phyloP scores from a whole-genome alignment of 805 yeast species.

The Candida namnaoensis region DNA sequence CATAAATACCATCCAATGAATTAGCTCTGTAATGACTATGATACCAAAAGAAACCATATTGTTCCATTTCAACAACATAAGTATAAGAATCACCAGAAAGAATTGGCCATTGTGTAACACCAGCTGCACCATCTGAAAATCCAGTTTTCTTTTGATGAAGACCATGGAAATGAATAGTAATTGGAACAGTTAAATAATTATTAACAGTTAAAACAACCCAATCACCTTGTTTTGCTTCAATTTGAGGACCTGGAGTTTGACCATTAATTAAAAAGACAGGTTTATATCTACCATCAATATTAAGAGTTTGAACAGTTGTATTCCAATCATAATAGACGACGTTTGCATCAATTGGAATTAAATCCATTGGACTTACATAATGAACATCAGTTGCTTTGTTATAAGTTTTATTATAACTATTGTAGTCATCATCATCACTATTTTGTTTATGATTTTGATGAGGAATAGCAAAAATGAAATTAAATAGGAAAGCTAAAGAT shows the following conservation, averaged over 20 bases:
- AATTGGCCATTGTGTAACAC: conserved; percentile 36
- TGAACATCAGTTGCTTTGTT: too few relatives aligned
- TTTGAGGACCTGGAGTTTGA: conserved; percentile 37
- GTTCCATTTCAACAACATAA: conserved; percentile 27
- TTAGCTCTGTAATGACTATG: conserved; percentile 38
- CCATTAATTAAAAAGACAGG: conserved; percentile 31
- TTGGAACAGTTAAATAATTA: conserved; percentile 26
- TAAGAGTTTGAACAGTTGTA: conserved; percentile 1
- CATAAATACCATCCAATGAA: conserved; percentile 32
- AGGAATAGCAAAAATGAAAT: too few relatives aligned
- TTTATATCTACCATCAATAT: conserved; percentile 27
- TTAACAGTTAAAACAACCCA: conserved; percentile 24
- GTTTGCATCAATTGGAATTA: conserved; percentile 1
- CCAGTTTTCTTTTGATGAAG: conserved; percentile 32
- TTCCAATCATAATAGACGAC: conserved; percentile 3
- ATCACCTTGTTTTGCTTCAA: conserved; percentile 21
- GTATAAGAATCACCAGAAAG: conserved; percentile 26
- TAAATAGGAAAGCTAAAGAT: too few relatives aligned
- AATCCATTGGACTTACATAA: too few relatives aligned
- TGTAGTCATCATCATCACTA: too few relatives aligned
- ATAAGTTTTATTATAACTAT: too few relatives aligned
- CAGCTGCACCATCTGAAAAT: conserved; percentile 39
- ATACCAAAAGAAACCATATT: conserved; percentile 41
- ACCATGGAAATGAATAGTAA: conserved; percentile 40
- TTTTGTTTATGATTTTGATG: too few relatives aligned